phyloP scores from a whole-genome alignment of 139 green algal species.

The Closterium sp. region DNA sequence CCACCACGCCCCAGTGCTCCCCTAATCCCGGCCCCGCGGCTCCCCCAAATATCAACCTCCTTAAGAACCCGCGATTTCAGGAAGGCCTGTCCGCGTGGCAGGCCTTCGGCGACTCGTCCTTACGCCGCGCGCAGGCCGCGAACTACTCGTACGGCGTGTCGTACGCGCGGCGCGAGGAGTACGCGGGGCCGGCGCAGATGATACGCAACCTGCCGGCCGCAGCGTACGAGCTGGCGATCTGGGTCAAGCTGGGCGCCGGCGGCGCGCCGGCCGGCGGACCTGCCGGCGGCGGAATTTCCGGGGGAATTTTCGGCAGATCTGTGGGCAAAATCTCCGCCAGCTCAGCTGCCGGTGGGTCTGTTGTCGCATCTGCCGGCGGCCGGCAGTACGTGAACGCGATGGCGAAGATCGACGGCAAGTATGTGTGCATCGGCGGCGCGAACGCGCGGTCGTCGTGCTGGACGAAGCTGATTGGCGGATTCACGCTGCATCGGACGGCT shows the following conservation, averaged over 20 bases:
- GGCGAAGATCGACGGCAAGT: background rate
- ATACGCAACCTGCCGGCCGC: background rate
- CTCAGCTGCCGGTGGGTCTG: no score
- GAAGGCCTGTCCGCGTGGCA: background rate
- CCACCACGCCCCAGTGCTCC: background rate
- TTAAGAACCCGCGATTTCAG: background rate
- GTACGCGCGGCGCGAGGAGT: background rate
- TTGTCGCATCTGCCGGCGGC: background rate
- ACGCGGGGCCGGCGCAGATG: background rate
- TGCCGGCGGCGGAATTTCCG: no score
- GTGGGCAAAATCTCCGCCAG: no score
- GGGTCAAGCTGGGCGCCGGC: background rate
- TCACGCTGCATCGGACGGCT: conserved; percentile 14
- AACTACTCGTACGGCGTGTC: background rate
- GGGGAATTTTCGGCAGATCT: no score
- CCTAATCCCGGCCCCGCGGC: background rate
- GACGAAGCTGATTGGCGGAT: conserved; percentile 26
- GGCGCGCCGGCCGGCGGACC: no score
- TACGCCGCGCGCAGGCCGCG: background rate
- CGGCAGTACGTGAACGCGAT: background rate
- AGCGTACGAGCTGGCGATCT: background rate
- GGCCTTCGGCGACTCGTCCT: background rate
- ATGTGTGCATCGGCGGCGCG: background rate
- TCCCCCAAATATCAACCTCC: background rate
- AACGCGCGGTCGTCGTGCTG: conserved; percentile 3